Percentiles rank a stretch among this genome's conserved stretches.
Conservation (phyloP, 768 basidiomycete genomes). For the Hericium alpestre region DNA sequence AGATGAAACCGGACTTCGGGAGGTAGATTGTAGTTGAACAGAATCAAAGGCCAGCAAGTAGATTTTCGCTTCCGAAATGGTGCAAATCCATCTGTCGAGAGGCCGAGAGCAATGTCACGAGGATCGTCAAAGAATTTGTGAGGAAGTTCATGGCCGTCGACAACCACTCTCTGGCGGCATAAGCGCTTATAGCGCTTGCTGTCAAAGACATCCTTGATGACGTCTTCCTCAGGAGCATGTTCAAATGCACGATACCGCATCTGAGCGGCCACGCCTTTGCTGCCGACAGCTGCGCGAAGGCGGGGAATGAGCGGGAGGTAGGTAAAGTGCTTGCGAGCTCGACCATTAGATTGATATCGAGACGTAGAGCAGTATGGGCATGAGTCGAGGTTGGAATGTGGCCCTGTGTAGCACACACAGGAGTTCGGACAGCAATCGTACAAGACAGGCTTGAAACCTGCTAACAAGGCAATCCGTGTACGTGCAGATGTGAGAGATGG, state of each 20-base stretch:
- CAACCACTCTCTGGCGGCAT: conserved; percentile 12
- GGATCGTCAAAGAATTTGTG: conserved; percentile 25
- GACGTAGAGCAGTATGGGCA: conserved; percentile 28
- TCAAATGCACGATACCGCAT: conserved; percentile 21
- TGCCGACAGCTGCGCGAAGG: conserved; percentile 19
- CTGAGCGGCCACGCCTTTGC: conserved; percentile 12
- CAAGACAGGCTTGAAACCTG: conserved; percentile 21
- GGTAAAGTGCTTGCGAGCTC: conserved; percentile 18
- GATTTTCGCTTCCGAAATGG: conserved; percentile 23
- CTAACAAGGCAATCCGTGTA: conserved; percentile 18
- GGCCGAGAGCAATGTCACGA: conserved; percentile 30
- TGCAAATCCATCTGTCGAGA: conserved; percentile 32
- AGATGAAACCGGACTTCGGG: conserved; percentile 27
- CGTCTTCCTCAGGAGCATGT: conserved; percentile 13
- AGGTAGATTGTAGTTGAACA: conserved; percentile 32
- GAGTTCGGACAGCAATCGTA: conserved; percentile 35
- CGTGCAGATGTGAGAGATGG: conserved; percentile 13
- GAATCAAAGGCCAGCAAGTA: conserved; percentile 31
- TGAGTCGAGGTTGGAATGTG: conserved; percentile 13
- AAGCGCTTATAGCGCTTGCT: conserved; percentile 21
- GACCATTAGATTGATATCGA: conserved; percentile 14
- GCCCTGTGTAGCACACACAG: conserved; percentile 28
- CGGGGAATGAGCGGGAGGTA: conserved; percentile 32
- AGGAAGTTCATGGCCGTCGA: conserved; percentile 16
- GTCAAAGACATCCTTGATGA: conserved; percentile 28